These are phyloP conservation scores for Eucalyptus brandiana DNA, from an alignment of 345 rosid species.

Conservation along the genomic window DNA sequence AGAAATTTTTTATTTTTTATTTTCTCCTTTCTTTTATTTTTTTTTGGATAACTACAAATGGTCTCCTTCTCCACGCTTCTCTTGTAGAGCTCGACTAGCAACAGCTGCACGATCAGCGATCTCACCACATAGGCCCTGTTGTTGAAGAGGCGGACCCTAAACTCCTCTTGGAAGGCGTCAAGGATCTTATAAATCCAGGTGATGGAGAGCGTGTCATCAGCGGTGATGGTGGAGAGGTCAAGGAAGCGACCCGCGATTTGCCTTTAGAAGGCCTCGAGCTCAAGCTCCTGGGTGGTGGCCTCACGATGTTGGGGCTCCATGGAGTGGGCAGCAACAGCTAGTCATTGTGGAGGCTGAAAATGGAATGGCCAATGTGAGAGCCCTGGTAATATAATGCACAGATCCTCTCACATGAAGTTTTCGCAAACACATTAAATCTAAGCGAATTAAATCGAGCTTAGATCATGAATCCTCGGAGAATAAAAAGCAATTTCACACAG, in stretches of 20 bases:
- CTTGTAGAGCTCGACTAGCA: no score
- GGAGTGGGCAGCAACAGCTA: neutral
- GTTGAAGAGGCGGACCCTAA: constrained; percentile 6
- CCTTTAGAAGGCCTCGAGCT: constrained; percentile 11
- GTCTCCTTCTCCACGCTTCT: no score
- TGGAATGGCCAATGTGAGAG: constrained; percentile 16
- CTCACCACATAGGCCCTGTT: neutral
- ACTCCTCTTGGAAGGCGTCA: constrained; percentile 16
- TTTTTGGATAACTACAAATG: no score
- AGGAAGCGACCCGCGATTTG: constrained; percentile 5
- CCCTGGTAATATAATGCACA: constrained; percentile 44
- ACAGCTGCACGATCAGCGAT: no score
- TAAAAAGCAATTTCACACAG: neutral
- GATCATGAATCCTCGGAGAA: neutral
- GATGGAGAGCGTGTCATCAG: constrained; percentile 20
- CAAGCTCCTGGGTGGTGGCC: neutral
- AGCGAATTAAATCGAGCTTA: neutral
- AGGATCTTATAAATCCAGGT: constrained; percentile 25
- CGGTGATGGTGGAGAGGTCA: neutral
- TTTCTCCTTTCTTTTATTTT: no score
- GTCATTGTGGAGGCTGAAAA: constrained; percentile 26
- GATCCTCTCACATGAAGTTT: constrained; percentile 10
- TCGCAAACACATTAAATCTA: neutral
- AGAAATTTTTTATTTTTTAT: no score
- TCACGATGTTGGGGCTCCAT: neutral